Conservation (phyloP, 306 rosid species). For the Rosa lucieae region DNA sequence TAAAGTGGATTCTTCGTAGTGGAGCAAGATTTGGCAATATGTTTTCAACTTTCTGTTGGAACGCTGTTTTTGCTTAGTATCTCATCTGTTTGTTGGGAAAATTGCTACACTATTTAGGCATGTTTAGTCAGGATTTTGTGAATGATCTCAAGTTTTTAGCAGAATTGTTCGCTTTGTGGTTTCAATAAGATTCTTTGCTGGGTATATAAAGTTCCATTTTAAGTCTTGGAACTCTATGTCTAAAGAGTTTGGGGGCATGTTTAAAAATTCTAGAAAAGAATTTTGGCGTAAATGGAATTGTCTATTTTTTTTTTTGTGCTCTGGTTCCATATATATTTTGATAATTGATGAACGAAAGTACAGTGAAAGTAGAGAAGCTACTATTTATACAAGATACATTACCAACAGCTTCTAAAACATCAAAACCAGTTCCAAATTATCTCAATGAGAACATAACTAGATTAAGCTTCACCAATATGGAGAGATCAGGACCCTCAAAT, state of each 20-base stretch:
- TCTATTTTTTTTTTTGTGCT: not conserved
- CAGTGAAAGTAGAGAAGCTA: not conserved
- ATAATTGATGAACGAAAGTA: not conserved
- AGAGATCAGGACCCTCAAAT: not conserved
- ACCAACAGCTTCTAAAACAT: slow-evolving; percentile 6
- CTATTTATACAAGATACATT: not conserved
- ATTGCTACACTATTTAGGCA: not conserved
- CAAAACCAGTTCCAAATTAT: not conserved
- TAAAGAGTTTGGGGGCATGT: not conserved
- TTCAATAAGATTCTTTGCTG: not conserved
- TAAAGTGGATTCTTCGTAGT: not conserved
- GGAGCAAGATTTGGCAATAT: not conserved
- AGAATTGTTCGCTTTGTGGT: not conserved
- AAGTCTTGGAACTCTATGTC: not conserved
- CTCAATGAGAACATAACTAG: not conserved
- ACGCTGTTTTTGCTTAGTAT: not conserved
- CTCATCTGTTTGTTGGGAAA: not conserved
- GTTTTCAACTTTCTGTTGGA: not conserved
- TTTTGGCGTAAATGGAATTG: not conserved
- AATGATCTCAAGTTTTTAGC: not conserved
- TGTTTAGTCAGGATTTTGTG: not conserved
- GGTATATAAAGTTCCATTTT: not conserved
- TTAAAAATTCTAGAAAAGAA: not conserved
- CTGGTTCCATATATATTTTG: not conserved
- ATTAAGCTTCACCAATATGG: not conserved